Base-by-base conservation (phyloP, 345 rosid genomes). In the Eucalyptus paniculata region DNA sequence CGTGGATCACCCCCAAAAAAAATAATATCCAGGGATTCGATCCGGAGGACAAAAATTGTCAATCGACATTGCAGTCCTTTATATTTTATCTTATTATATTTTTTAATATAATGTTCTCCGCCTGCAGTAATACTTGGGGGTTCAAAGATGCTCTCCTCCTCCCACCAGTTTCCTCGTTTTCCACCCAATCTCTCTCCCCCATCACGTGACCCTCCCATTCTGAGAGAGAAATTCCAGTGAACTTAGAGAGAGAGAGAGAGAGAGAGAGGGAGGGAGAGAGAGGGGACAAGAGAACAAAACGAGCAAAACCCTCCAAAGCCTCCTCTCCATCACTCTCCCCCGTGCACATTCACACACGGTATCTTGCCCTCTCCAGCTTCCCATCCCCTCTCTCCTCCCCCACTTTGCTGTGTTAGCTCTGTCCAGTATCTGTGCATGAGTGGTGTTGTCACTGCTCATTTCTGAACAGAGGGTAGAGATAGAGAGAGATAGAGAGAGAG, bases 151-250 rank as follows among this genome's bases (percentile, higher is more conserved):
- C 83, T 77, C 30, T 21, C 83, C 83, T 40, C 83, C 47, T 11
- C 15, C 83, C 83, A 40, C 83, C 47, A 40, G 7, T 37, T 77
- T 40, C 24, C 83, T 77, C 83, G 83, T 37, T 87, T 88, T 67
- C 90, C 86, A 83, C 91, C 86, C 89, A 87, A 18, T 42, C n/a
- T 81, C 91, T 91, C 89, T 90, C 91, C 91, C 58, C 86, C 89
- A 91, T 94, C 97, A 96, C 96, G 97, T 96, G 97, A 95, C 92
- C 11, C 90, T 82, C 90, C 91, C 90, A 10, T 50, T 65, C 44
- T 77, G 60, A 87, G 89, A 89, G 93, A 67, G 91, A 90, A 87
- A 53, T 53, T 19, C 58, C 58, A 92, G 92, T 87, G 91, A 88
- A 88, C 16, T 60, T 60, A n/a, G n/a, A n/a, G n/a, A n/a, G n/a